Evolutionary conservation across 148 eudicot genomes (phyloP), one percentile per base, ranked within the genome.

Genomic region (Persicaria tinctoria): DNA sequence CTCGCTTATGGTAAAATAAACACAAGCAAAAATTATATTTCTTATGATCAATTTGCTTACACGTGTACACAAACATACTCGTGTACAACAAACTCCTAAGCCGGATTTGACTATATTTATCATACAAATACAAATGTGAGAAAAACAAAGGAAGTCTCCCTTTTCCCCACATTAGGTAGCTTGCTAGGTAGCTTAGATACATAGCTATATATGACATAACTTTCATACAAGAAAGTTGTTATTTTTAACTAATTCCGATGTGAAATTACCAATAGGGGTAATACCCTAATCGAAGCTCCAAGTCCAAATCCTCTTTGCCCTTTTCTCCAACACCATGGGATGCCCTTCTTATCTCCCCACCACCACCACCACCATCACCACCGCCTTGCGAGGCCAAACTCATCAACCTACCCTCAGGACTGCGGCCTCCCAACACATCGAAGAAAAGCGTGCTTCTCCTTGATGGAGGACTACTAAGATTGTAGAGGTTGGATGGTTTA

Each of bases 251-350:
- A 59, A 59, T 20, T 20, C 38, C 4, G 13, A 41, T 32, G 16
- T 5, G 18, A 66, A 48, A 71, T 70, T 70, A 70, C 73, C 73
- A 70, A 70, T 69, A 69, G 17, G 72, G 72, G 51, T 69, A 69
- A 46, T 47, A 49, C 73, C 73, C 73, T 17, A 70, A 49, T 17
- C 73, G 73, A 41, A 70, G 73, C 73, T 70, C 73, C 54, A 70
- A 70, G 32, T 70, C 73, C 73, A 70, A 70, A 46, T 70, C 73
- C 14, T 70, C 73, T 46, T 20, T 70, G 23, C 73, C 73, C 41
- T 70, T 70, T 10, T 17, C 73, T 8, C 6, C 73, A 47, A 2
- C 73, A 47, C 53, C 73, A 23, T 64, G 70, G 13, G 46, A 44
- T 12, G 48, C 70, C 70, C 70, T 66, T 66, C 47, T 66, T 13